Evolutionary conservation across 129 eudicot genomes (phyloP).

Genomic region (Mikania micrantha): DNA sequence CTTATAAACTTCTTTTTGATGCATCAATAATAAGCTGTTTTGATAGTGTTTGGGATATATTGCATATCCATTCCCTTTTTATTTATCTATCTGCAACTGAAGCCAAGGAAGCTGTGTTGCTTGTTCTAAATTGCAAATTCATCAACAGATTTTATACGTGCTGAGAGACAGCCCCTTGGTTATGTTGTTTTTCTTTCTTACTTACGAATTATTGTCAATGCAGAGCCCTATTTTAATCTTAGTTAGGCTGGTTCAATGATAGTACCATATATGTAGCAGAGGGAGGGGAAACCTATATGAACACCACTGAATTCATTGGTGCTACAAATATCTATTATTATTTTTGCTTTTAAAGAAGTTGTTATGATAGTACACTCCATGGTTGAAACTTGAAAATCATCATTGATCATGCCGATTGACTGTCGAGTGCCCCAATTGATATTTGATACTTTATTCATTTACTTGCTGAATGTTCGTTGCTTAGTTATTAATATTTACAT

Average conservation of each 20-base stretch:
- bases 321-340: no score
- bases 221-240: constrained; percentile 10
- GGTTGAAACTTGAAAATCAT: neutral
- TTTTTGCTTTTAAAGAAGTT: neutral
- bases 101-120: neutral
- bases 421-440: neutral
- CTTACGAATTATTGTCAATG: neutral
- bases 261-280: neutral
- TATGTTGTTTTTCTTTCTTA: neutral
- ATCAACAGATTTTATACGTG: no score
- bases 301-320: no score
- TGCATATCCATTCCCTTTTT: neutral
- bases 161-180: no score
- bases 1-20: neutral
- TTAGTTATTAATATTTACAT: neutral
- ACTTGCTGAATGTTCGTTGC: neutral
- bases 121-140: neutral
- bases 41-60: neutral
- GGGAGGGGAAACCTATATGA: neutral
- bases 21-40: neutral
- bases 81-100: no score
- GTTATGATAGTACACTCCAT: neutral
- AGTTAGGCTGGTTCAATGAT: neutral
- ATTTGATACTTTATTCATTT: neutral
- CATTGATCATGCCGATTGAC: neutral